phyloP scores from a whole-genome alignment of 805 yeast genomes.

The Maudiozyma turicensis region DNA sequence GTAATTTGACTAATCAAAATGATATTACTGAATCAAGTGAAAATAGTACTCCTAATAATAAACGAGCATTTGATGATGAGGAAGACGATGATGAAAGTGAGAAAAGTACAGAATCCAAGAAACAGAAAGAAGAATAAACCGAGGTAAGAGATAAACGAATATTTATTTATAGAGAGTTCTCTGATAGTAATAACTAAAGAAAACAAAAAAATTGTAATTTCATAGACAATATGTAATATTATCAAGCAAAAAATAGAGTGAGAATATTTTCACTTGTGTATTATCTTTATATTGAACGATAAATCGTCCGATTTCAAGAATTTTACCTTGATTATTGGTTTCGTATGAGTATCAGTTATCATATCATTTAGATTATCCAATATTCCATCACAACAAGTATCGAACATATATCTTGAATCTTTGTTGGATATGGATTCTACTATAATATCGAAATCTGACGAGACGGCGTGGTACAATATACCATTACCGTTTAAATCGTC shows the following conservation, averaged over 20 bases:
- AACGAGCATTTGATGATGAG: conserved; percentile 2
- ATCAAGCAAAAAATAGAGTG: too few species aligned
- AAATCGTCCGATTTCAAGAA: conserved; percentile 6
- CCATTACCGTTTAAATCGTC: conserved; percentile 9
- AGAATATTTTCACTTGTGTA: not conserved
- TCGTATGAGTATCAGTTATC: not conserved
- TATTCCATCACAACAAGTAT: conserved; percentile 27
- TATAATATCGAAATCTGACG: conserved; percentile 10
- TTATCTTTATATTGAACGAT: not conserved
- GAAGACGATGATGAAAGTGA: not conserved
- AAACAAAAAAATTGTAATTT: not conserved
- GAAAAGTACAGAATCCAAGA: not conserved
- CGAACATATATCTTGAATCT: conserved; percentile 9
- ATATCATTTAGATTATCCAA: conserved; percentile 15
- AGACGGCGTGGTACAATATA: conserved; percentile 10
- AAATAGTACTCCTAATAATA: not conserved
- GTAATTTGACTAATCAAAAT: not conserved
- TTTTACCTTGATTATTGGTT: conserved; percentile 4
- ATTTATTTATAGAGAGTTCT: too few species aligned
- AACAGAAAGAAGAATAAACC: not conserved
- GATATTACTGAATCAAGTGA: not conserved
- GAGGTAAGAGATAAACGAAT: not conserved
- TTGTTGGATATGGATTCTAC: conserved; percentile 4
- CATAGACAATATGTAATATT: not conserved
- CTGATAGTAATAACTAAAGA: not conserved